A percentile compares a stretch with the other conserved stretches of the same genome.
These are phyloP conservation scores for Hypoxylon crocopeplum DNA, from an alignment of 495 filamentous ascomycete genomes.

Conservation along the genomic window DNA sequence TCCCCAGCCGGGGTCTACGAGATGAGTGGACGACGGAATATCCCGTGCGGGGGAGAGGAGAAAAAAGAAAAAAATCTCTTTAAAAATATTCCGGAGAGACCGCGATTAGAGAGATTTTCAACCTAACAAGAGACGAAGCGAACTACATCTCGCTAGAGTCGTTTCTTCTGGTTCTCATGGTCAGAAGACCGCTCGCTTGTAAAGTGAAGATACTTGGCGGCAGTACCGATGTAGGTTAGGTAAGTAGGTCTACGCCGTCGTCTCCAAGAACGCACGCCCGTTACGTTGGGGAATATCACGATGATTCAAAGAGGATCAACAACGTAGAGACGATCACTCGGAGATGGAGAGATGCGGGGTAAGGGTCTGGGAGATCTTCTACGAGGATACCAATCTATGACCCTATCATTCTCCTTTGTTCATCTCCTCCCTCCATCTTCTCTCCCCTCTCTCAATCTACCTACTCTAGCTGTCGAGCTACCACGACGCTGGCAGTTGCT, in stretches of 20 bases:
- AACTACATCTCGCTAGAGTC: conserved; percentile 9
- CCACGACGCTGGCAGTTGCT: conserved; percentile 17
- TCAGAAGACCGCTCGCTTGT: conserved; percentile 25
- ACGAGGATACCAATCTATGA: conserved; percentile 23
- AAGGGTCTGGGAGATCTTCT: conserved; percentile 28
- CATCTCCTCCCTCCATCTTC: conserved; percentile 5
- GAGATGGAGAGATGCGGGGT: conserved; percentile 37
- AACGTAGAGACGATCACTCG: conserved; percentile 15
- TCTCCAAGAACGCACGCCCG: conserved; percentile 11
- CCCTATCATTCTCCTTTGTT: conserved; percentile 21
- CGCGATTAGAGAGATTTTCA: conserved; percentile 13
- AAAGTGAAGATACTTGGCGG: conserved; percentile 7
- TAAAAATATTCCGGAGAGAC: conserved; percentile 4
- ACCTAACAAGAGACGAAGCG: conserved; percentile 7
- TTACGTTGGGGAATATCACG: conserved; percentile 32
- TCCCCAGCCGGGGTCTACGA: conserved; percentile 14
- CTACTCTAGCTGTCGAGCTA: background rate
- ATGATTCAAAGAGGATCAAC: conserved; percentile 10
- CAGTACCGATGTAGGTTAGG: conserved; percentile 20
- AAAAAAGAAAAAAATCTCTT: background rate
- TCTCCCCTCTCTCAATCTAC: conserved; percentile 7
- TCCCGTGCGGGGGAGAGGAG: conserved; percentile 30
- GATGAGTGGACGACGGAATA: conserved; percentile 14
- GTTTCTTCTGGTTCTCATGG: conserved; percentile 1
- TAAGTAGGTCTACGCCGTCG: conserved; percentile 23